These are phyloP conservation scores for Tolypocladium sp. DNA, from an alignment of 2,329 filamentous ascomycete genomes.

Conservation along the genomic window DNA sequence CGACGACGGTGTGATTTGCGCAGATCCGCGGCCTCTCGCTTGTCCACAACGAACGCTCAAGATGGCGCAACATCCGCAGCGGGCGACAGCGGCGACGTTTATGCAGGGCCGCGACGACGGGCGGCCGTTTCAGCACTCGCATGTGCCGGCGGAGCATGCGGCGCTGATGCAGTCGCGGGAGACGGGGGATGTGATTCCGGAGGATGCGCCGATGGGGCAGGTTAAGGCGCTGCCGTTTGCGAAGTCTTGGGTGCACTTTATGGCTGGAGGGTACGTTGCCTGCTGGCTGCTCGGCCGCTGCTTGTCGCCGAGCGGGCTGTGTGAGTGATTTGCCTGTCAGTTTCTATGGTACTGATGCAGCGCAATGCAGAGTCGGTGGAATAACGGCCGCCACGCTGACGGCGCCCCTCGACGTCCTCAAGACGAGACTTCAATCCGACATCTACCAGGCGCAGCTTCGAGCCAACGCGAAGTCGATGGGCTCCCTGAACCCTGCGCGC, in stretches of 20 bases:
- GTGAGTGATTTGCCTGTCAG: neutral
- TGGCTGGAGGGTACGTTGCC: constrained; percentile 71
- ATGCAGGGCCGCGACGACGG: constrained; percentile 21
- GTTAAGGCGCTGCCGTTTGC: constrained; percentile 41
- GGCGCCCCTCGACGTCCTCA: constrained; percentile 85
- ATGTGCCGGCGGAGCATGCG: constrained; percentile 22
- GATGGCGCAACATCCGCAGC: constrained; percentile 23
- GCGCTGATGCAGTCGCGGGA: constrained; percentile 51
- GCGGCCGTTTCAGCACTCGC: constrained; percentile 17
- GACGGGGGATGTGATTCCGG: constrained; percentile 45
- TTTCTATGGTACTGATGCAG: constrained; percentile 7
- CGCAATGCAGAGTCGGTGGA: constrained; percentile 59
- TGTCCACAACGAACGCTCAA: neutral
- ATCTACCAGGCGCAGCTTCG: constrained; percentile 83
- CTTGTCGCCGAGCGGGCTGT: neutral
- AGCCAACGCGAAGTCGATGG: constrained; percentile 40
- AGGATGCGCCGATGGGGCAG: constrained; percentile 23
- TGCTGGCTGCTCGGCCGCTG: neutral
- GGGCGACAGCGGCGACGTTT: constrained; percentile 10
- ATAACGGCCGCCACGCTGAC: constrained; percentile 92
- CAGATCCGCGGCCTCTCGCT: neutral
- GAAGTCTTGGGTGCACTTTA: constrained; percentile 86
- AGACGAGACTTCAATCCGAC: constrained; percentile 87
- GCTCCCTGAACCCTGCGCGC: constrained; percentile 50
- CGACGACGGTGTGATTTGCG: neutral